Percentiles rank a stretch among this genome's conserved stretches.
Conservation (phyloP, 164 flowering plant species). For the Magnolia kwangsiensis region DNA sequence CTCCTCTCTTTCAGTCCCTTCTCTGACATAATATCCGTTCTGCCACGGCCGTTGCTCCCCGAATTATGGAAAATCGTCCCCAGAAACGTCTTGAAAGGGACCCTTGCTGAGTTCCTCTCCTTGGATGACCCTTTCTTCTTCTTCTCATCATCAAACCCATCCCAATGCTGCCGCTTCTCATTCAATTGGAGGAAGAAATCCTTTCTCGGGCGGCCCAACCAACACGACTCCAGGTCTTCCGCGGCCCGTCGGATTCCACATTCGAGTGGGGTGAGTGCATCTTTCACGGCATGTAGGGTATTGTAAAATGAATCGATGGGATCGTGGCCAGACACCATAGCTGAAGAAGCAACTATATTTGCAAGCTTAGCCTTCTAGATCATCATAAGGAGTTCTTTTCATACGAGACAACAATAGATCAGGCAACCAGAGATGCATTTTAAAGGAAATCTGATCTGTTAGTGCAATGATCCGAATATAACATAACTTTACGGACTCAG, state of each 20-base stretch:
- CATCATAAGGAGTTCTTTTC: no score
- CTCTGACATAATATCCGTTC: slow-evolving; percentile 17
- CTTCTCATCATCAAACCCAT: slow-evolving; percentile 30
- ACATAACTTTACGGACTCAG: no score
- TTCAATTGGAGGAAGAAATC: slow-evolving; percentile 14
- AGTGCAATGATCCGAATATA: no score
- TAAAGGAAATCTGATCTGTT: no score
- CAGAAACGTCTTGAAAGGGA: slow-evolving; percentile 48
- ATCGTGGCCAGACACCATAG: slow-evolving; percentile 14
- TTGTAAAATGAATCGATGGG: slow-evolving; percentile 69
- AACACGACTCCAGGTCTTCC: slow-evolving; percentile 56
- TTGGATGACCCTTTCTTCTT: slow-evolving; percentile 34
- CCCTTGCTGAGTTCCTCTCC: slow-evolving; percentile 24
- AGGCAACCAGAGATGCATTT: no score
- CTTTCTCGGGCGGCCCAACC: slow-evolving; percentile 23
- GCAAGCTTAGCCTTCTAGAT: no score
- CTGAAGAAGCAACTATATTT: background rate
- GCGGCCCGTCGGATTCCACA: slow-evolving; percentile 59
- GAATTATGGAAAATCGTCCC: slow-evolving; percentile 41
- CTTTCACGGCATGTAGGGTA: slow-evolving; percentile 54
- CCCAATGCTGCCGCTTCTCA: slow-evolving; percentile 34
- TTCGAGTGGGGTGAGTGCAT: slow-evolving; percentile 62
- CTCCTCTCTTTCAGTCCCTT: slow-evolving; percentile 33
- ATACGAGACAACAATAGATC: no score
- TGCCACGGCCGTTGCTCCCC: slow-evolving; percentile 21